Evolutionary conservation across 768 basidiomycete species (phyloP), one percentile per base, ranked within the genome.

Genomic region (Suillus plorans): DNA sequence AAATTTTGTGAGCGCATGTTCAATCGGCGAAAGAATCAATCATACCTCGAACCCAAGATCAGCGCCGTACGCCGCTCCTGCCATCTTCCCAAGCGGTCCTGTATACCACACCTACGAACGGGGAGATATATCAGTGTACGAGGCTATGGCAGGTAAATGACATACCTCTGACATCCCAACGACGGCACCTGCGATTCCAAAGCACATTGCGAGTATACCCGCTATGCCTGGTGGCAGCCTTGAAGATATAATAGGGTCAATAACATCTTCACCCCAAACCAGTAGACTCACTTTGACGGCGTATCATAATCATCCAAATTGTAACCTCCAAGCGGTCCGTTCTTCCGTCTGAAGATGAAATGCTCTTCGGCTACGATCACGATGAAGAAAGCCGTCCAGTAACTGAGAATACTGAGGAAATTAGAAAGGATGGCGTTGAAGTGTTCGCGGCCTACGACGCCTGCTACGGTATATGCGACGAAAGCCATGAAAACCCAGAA

Each of bases 21-120:
- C n/a, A 34, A 60, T n/a, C 49, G 5, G 9, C 25, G 31, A 55
- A 63, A 31, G 56, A 28, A 18, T 10, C 6, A 41, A 44, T 55
- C 77, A 41, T 45, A 84, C 81, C 77, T 86, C 85, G 63, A 86
- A 85, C 41, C 85, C 85, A 36, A 86, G 75, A 69, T 86, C 85
- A 53, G 52, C 52, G 5, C 52, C 52, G 5, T 53, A 53, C 52
- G 52, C 28, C 0, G 82, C 84, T 14, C 84, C 83, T 5, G 83
- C 80, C 53, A 78, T 64, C 56, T 69, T 71, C 1, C 78, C 85
- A 3, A 85, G 69, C 0, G 84, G 85, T 1, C 85, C 85, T 1
- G 78, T 82, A 63, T 84, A 85, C 84, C 84, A 85, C 4, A 76
- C 73, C 71, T 76, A 60, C 5, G 16, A 36, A 39, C 13, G 2